Base-by-base conservation (phyloP, 176 grass and related monocot species). In the Triticum monococcum region DNA sequence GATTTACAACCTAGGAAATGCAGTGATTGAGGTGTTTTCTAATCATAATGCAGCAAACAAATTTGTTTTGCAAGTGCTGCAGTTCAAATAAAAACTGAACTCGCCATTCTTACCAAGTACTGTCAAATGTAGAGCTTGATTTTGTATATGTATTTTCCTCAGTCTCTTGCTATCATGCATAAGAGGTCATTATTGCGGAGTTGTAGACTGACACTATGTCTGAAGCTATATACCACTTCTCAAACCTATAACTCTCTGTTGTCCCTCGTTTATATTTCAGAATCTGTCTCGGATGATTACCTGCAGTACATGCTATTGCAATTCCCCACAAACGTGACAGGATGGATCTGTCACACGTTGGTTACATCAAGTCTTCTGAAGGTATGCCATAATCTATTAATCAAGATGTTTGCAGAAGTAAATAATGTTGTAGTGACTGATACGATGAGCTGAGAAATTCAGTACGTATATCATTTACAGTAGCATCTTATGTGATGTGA, bases 241-340 rank as follows among this genome's bases (percentile, higher is more conserved):
- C 16, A 68, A 72, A 64, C 66, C 14, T n/a, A 32, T 56, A 84
- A 78, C 12, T 36, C 6, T 16, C 12, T 69, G 3, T 23, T 86
- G 40, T 75, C 81, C 30, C 31, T 75, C 77, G 14, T 88, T 79
- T 68, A 6, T 69, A 75, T 56, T 84, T 73, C 79, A 98, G 96
- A 77, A 24, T 98, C 96, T 32, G 96, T 98, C 25, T 92, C 96
- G n/a, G 88, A 92, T 79, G 96, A 98, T 86, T 98, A 95, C 89
- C 83, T 95, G 62, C 91, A 94, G 0, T 98, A 98, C 75, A 95
- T 98, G 93, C 70, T 98, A 87, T 79, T 90, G 82, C 96, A 98
- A 37, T 91, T 98, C 59, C 96, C 96, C 24, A 98, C 96, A 82
- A 98, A 98, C 92, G 78, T 98, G 72, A 98, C 96, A 62, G 96